phyloP scores from a whole-genome alignment of 192 early-diverging fungal genomes.

The Podila verticillata region DNA sequence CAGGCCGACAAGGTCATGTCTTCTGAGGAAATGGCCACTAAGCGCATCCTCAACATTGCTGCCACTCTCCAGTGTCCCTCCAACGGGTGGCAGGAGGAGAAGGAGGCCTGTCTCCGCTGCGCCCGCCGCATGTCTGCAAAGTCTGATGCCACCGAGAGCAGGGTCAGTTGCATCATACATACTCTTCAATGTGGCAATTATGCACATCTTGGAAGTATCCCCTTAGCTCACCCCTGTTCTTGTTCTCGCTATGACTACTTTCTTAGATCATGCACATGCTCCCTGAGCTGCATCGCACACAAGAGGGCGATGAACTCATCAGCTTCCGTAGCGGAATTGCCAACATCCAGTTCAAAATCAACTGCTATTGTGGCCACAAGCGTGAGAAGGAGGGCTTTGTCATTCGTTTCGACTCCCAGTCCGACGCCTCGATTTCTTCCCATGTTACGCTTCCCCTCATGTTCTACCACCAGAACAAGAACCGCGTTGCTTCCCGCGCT shows the following conservation, averaged over 20 bases:
- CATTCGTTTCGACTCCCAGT: constrained; percentile 35
- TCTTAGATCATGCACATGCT: constrained; percentile 40
- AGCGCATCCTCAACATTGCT: constrained; percentile 20
- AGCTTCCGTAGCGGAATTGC: constrained; percentile 42
- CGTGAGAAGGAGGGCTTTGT: constrained; percentile 46
- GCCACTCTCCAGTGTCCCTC: constrained; percentile 34
- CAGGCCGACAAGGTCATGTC: constrained; percentile 40
- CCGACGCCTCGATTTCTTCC: constrained; percentile 23
- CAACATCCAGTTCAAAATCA: constrained; percentile 48
- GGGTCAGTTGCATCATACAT: constrained; percentile 18
- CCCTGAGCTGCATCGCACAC: constrained; percentile 32
- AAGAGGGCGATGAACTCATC: constrained; percentile 38
- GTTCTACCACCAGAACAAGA: constrained; percentile 54
- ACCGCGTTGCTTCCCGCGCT: constrained; percentile 31
- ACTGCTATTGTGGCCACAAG: constrained; percentile 49
- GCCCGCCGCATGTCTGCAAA: constrained; percentile 47
- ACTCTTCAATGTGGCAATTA: not conserved
- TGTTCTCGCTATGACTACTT: not conserved
- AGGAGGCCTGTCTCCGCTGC: constrained; percentile 39
- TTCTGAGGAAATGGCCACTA: constrained; percentile 32
- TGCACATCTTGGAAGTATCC: not conserved
- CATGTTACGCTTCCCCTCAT: constrained; percentile 35
- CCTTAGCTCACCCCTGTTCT: too few relatives aligned
- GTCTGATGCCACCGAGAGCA: constrained; percentile 35
- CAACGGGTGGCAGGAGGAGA: constrained; percentile 34